Evolutionary conservation across 2,329 filamentous ascomycete species (phyloP), one percentile per base, ranked within the genome.

Genomic region (Lasiodiplodia sp.): DNA sequence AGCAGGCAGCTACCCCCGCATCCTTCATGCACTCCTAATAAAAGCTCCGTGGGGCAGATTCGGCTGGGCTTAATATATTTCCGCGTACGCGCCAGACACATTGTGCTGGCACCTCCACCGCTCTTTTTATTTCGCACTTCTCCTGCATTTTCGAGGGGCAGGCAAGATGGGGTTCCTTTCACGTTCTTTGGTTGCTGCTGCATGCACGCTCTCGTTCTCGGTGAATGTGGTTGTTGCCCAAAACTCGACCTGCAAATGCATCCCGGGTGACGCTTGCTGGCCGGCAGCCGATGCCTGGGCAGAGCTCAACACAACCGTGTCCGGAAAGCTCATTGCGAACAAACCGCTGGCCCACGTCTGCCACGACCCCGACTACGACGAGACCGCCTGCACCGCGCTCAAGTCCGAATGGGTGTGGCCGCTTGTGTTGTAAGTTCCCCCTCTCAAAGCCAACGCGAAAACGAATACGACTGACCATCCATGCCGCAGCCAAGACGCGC

Each of bases 201-300:
- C 28, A 2, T 11, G 12, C 51, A 21, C 51, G 51, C 21, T 53
- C 1, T 14, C 23, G 11, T 52, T 52, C 11, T 14, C 23, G 49
- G 21, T 23, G 25, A 12, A 23, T 53, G 23, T 21, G 12, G 49
- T 10, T 21, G 7, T 21, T 28, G 25, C 12, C 8, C 51, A 53
- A 7, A 56, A 37, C 18, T 56, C 53, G 7, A 21, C 53, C 3
- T 56, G 53, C 7, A 56, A 56, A 18, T 56, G 53, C 53, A n/a
- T 82, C 52, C 85, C 84, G 1, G 81, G 79, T 23, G 80, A 81
- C 16, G 28, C 74, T 8, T 74, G 74, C 57, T 88, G 86, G 87
- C 87, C 87, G 0, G 81, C 80, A 0, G 69, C 79, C 14, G 71
- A 76, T 0, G 75, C 75, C 14, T 88, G 86, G 86, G 69, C 72